Base-by-base conservation (phyloP, 306 rosid genomes). In the Biancaea sappan region DNA sequence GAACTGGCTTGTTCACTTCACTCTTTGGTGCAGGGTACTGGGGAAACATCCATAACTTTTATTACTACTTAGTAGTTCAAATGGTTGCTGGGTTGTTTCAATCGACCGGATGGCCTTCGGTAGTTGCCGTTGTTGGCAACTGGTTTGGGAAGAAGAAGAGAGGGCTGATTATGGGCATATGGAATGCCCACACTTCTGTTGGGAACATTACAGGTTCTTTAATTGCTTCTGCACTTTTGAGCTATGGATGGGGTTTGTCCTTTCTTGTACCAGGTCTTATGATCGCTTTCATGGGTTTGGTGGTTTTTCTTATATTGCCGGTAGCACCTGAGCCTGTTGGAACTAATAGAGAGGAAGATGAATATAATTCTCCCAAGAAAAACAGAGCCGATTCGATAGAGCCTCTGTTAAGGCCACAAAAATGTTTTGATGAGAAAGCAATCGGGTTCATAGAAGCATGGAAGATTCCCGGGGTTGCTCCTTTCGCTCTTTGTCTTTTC, bases 121-220 rank as follows among this genome's bases (percentile, higher is more conserved):
- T 94, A 0, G 98, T 94, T 50, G 98, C 97, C 10, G 94, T 94
- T 66, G 87, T 94, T 1, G 98, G 97, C 12, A 88, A 91, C 43
- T 94, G 97, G 98, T 94, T 91, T 75, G 97, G 97, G 46, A 94
- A 94, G 90, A 84, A 82, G 76, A 94, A 91, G 86, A 91, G 98
- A 80, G 98, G 98, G 31, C 73, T 94, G 59, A 94, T 94, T 65
- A 91, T 94, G 98, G 98, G 98, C 32, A 88, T 91, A 63, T 94
- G 98, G 98, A 94, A 94, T 89, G 98, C 98, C 46, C 98, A 91
- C 66, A 94, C 98, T 56, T 94, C 98, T 15, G 46, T 94, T 77
- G 97, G 98, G 69, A 94, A 94, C 78, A 94, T 94, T 77, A 65
- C 91, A 2, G 98, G 98, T 54, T 94, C 98, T 51, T 71, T 94